Percentiles rank a stretch among this genome's conserved stretches.
Evolutionary conservation across 805 yeast species (phyloP).

Genomic region (Candida nitratophila): DNA sequence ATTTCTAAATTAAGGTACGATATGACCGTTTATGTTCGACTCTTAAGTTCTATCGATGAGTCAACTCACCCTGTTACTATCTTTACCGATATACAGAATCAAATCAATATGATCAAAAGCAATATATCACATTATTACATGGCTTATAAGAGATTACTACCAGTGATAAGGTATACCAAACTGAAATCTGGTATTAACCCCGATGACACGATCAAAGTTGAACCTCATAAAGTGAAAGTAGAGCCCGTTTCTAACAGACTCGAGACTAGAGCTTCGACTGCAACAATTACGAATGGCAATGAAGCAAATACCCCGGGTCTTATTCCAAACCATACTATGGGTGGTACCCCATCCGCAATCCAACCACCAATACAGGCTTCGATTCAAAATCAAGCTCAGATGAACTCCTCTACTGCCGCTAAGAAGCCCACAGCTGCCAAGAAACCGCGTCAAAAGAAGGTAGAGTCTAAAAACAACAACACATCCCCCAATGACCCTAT

Average conservation of each 20-base stretch:
- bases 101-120: constrained; percentile 28
- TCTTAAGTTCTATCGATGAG: constrained; percentile 36
- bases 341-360: neutral
- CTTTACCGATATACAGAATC: constrained; percentile 27
- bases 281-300: too few relatives aligned
- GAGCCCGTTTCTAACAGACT: constrained; percentile 7
- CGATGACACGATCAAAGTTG: constrained; percentile 32
- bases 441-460: neutral
- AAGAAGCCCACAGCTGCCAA: neutral
- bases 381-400: neutral
- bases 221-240: constrained; percentile 17
- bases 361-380: neutral
- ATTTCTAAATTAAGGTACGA: constrained; percentile 30
- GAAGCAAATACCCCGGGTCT: neutral
- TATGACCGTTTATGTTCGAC: constrained; percentile 29
- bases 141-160: constrained; percentile 38
- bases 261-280: neutral
- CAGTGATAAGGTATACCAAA: constrained; percentile 44
- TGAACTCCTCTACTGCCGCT: neutral
- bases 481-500: too few relatives aligned
- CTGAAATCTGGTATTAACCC: constrained; percentile 43
- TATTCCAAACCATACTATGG: too few relatives aligned
- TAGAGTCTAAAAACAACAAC: neutral
- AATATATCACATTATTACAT: constrained; percentile 36
- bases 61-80: constrained; percentile 36